Percentiles rank a stretch among this genome's conserved stretches.
Evolutionary conservation across 148 eudicot species (phyloP).

Genomic region (Rheum nobile): DNA sequence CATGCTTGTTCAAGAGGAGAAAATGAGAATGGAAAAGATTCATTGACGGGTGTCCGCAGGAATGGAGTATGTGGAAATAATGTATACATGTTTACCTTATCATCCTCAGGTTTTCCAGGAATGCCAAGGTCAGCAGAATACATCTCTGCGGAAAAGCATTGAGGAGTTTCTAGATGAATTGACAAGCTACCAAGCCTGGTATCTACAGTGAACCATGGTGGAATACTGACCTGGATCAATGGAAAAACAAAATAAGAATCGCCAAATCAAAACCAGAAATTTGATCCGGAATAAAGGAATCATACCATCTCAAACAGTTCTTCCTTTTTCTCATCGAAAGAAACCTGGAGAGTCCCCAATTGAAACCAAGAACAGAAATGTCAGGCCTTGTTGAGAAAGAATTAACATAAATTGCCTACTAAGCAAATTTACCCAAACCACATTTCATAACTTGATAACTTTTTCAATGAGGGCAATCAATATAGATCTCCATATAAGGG

Average conservation of each 20-base stretch:
- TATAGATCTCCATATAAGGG: background rate
- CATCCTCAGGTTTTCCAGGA: conserved; percentile 84
- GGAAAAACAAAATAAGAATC: conserved; percentile 9
- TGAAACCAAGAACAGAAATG: conserved; percentile 4
- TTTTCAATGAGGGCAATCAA: background rate
- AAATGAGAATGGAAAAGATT: background rate
- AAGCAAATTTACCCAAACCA: background rate
- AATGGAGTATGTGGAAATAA: background rate
- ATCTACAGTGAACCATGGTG: conserved; percentile 89
- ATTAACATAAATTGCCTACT: background rate
- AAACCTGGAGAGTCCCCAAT: conserved; percentile 36
- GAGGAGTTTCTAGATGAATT: conserved; percentile 86
- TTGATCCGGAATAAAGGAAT: background rate
- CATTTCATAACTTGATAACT: background rate
- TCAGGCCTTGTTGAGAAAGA: background rate
- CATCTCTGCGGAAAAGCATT: conserved; percentile 99
- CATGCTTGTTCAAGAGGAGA: background rate
- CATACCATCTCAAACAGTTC: conserved; percentile 93
- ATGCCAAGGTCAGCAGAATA: conserved; percentile 86
- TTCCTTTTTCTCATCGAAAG: conserved; percentile 82
- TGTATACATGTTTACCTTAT: conserved; percentile 45
- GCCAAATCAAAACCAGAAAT: background rate
- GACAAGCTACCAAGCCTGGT: conserved; percentile 95
- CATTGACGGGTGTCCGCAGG: background rate
- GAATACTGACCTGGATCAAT: conserved; percentile 71